These are phyloP conservation scores for Pterocarpus santalinus DNA, from an alignment of 306 rosid genomes.

Conservation along the genomic window DNA sequence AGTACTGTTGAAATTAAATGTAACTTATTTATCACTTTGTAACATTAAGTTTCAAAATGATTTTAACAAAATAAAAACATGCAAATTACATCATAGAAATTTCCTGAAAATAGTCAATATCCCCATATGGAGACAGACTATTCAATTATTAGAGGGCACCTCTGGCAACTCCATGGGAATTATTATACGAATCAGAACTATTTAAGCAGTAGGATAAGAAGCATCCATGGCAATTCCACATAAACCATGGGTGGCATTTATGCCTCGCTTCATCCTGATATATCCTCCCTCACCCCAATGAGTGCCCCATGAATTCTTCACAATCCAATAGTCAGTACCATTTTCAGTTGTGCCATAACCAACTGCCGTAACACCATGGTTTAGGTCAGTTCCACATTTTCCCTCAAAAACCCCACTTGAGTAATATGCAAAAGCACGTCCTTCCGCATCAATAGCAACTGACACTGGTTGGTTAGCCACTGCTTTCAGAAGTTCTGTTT, in stretches of 20 bases:
- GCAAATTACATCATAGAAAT: too few species aligned
- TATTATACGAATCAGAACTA: too few species aligned
- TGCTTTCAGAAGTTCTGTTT: not conserved
- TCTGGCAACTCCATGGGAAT: too few species aligned
- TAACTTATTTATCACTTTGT: too few species aligned
- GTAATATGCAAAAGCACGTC: not conserved
- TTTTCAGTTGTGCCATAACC: not conserved
- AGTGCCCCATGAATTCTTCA: not conserved
- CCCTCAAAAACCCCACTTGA: not conserved
- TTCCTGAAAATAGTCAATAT: too few species aligned
- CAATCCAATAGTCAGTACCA: not conserved
- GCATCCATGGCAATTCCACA: not conserved
- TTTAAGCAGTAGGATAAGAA: not conserved
- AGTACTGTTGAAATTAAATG: too few species aligned
- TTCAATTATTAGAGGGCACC: too few species aligned
- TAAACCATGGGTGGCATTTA: not conserved
- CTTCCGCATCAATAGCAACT: not conserved
- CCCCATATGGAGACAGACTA: too few species aligned
- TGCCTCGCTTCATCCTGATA: not conserved
- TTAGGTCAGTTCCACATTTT: not conserved
- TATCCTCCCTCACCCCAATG: not conserved
- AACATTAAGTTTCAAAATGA: too few species aligned
- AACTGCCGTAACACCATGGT: not conserved
- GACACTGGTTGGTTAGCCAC: not conserved
- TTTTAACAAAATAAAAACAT: too few species aligned